Percentiles rank a stretch among this genome's conserved stretches.
Conservation (phyloP, 2,329 filamentous ascomycete species). For the Fusarium duplospermum region DNA sequence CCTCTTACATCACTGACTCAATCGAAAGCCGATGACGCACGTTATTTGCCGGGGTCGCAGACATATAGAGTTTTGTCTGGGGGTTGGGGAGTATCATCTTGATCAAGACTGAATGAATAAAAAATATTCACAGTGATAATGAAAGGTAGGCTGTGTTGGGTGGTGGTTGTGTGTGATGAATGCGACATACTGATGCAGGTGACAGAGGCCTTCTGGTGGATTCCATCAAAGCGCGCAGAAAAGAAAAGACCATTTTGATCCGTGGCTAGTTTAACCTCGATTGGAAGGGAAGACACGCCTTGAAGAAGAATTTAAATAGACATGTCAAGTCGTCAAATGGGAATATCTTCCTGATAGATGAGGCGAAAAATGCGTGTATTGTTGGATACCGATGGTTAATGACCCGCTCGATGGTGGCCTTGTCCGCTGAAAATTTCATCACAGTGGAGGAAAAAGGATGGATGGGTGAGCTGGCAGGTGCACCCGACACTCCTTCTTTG, state of each 20-base stretch:
- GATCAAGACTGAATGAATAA: background rate
- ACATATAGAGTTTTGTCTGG: background rate
- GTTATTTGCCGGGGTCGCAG: background rate
- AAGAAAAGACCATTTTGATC: background rate
- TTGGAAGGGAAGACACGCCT: background rate
- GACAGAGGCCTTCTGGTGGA: background rate
- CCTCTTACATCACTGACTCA: background rate
- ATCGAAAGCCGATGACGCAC: background rate
- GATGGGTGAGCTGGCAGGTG: background rate
- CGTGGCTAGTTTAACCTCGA: background rate
- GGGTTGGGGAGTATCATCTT: background rate
- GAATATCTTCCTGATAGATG: background rate
- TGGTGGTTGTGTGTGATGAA: background rate
- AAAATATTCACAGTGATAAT: background rate
- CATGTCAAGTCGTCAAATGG: background rate
- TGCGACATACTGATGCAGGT: background rate
- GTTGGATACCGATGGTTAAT: background rate
- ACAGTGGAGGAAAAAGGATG: background rate
- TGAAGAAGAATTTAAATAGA: background rate
- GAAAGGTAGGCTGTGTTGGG: background rate
- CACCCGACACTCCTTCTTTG: background rate
- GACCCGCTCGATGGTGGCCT: background rate
- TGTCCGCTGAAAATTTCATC: background rate
- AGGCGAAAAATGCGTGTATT: background rate
- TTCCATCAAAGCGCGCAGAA: background rate